These are phyloP conservation scores for Tuber umbilicatum DNA, from an alignment of 495 filamentous ascomycete genomes.

Conservation along the genomic window DNA sequence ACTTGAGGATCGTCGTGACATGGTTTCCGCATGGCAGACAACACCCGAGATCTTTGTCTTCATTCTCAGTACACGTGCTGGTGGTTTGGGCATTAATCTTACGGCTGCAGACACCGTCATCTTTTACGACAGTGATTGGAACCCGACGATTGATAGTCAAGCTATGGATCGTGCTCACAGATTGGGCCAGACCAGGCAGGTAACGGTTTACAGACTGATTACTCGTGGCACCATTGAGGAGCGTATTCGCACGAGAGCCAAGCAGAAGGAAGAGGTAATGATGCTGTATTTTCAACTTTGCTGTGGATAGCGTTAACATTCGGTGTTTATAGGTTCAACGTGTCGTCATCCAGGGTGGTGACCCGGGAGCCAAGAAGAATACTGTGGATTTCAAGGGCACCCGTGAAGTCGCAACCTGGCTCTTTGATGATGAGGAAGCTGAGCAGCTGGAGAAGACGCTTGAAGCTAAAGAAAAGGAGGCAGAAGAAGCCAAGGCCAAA, in stretches of 20 bases:
- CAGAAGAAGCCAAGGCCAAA: slow-evolving; percentile 40
- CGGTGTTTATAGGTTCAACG: slow-evolving; percentile 62
- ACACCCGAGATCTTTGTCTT: slow-evolving; percentile 93
- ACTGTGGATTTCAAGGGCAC: slow-evolving; percentile 51
- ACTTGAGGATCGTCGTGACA: slow-evolving; percentile 92
- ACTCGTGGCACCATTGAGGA: slow-evolving; percentile 97
- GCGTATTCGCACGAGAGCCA: slow-evolving; percentile 90
- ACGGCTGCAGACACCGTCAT: slow-evolving; percentile 88
- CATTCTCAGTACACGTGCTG: slow-evolving; percentile 87
- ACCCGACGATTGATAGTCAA: slow-evolving; percentile 96
- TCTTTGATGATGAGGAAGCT: slow-evolving; percentile 41
- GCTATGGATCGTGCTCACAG: slow-evolving; percentile 99
- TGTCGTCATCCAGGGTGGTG: slow-evolving; percentile 91
- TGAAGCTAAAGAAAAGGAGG: slow-evolving; percentile 39
- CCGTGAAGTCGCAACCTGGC: slow-evolving; percentile 41
- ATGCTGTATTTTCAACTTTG: background rate
- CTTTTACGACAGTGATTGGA: slow-evolving; percentile 99
- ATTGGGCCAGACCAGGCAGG: slow-evolving; percentile 91
- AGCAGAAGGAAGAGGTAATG: slow-evolving; percentile 83
- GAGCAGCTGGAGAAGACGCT: slow-evolving; percentile 46
- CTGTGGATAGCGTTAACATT: slow-evolving; percentile 7
- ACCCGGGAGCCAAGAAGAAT: slow-evolving; percentile 54
- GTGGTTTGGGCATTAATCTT: slow-evolving; percentile 95
- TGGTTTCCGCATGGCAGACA: slow-evolving; percentile 88
- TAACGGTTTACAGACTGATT: slow-evolving; percentile 95